A percentile compares a stretch with the other conserved stretches of the same genome.
Evolutionary conservation across 371 early-diverging fungal genomes (phyloP).

Genomic region (Syncephalastrum racemosum): DNA sequence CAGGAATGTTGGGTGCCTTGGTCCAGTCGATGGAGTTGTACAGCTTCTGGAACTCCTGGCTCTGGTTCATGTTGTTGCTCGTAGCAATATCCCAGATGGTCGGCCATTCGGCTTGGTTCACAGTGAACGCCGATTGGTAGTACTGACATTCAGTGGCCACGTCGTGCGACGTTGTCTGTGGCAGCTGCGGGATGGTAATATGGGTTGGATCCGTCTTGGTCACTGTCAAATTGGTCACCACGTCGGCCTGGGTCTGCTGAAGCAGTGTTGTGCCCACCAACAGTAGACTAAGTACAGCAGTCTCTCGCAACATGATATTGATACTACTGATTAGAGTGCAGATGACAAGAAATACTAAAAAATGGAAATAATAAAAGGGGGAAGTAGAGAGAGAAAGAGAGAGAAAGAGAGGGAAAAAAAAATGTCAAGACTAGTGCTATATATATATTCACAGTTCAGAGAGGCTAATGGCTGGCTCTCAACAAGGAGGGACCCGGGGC

Average conservation of each 20-base stretch:
- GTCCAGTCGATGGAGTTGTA: constrained; percentile 52
- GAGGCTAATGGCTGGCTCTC: too few relatives aligned
- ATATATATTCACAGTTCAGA: too few relatives aligned
- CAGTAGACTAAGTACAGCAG: too few relatives aligned
- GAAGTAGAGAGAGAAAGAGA: constrained; percentile 2
- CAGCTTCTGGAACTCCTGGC: constrained; percentile 38
- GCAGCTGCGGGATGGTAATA: constrained; percentile 24
- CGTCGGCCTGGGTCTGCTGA: constrained; percentile 6
- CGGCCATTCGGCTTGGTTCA: constrained; percentile 45
- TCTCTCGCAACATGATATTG: too few relatives aligned
- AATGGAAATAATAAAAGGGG: neutral
- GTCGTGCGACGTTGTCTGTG: constrained; percentile 31
- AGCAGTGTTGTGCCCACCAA: too few relatives aligned
- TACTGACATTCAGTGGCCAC: constrained; percentile 23
- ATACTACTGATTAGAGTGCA: neutral
- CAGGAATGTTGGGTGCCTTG: constrained; percentile 38
- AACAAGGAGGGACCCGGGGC: too few relatives aligned
- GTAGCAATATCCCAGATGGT: constrained; percentile 47
- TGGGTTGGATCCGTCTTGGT: constrained; percentile 29
- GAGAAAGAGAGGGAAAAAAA: constrained; percentile 6
- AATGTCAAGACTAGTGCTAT: too few relatives aligned
- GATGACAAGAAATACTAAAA: neutral
- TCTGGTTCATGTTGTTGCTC: constrained; percentile 45
- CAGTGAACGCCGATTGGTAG: constrained; percentile 22
- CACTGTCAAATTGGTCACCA: constrained; percentile 18